A percentile compares a stretch with the other conserved stretches of the same genome.
phyloP scores from a whole-genome alignment of 208 protist genomes.

The Leishmania gerbilli region DNA sequence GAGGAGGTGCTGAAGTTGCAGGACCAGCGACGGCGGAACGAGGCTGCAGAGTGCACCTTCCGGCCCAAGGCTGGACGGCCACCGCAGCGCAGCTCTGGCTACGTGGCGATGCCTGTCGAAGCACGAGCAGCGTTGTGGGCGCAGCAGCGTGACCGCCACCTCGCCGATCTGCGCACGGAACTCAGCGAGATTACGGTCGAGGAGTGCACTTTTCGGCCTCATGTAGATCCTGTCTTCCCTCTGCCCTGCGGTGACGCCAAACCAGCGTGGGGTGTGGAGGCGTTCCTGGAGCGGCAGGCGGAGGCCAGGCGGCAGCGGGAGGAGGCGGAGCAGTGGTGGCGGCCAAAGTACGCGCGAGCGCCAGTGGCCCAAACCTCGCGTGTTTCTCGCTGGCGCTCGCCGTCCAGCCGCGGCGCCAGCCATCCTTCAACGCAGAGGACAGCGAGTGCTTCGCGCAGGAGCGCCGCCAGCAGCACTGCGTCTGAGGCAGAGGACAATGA shows the following conservation, averaged over 20 bases:
- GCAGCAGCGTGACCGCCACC: constrained; percentile 49
- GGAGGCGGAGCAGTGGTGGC: constrained; percentile 67
- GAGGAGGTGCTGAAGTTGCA: constrained; percentile 34
- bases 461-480: neutral
- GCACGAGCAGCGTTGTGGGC: constrained; percentile 57
- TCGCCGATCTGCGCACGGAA: constrained; percentile 45
- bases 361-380: neutral
- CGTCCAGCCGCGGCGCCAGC: neutral
- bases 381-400: neutral
- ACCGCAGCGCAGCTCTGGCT: constrained; percentile 38
- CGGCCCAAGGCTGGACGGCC: constrained; percentile 55
- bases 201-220: constrained; percentile 71
- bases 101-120: constrained; percentile 39
- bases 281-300: constrained; percentile 59
- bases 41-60: constrained; percentile 69
- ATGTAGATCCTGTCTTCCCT: constrained; percentile 53
- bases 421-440: neutral
- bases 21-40: constrained; percentile 30
- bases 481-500: neutral
- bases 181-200: constrained; percentile 30
- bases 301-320: constrained; percentile 53
- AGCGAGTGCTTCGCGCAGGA: neutral
- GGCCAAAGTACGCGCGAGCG: constrained; percentile 29
- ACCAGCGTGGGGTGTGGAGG: constrained; percentile 44
- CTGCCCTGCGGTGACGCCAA: constrained; percentile 31